Evolutionary conservation across 345 rosid species (phyloP), one percentile per base, ranked within the genome.

Genomic region (Lagerstroemia speciosa): DNA sequence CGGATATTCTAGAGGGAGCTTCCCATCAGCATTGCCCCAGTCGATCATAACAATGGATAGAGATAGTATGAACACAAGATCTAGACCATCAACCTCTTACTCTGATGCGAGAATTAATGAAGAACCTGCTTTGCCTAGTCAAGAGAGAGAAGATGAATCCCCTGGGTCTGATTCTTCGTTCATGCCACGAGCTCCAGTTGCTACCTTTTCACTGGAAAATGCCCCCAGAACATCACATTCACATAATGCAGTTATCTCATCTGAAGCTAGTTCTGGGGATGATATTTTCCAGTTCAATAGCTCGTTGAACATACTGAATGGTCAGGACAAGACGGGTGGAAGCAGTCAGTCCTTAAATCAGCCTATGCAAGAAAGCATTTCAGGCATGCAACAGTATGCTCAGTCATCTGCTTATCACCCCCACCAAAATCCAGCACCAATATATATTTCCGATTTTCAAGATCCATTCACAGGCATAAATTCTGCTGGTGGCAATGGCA

Each of bases 281-380:
- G 67, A 64, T 64, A 20, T 36, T 63, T 64, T 64, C 41, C 67
- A 64, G 26, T 64, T 64, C 41, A 36, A 19, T 64, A 34, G 34
- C 45, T 41, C 34, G 11, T 36, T 36, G 38, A 36, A 36, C 38
- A 5, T 36, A 9, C 8, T 36, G 38, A 36, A 5, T 36, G 38
- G 8, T 9, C 38, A 36, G 38, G 38, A 36, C 7, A 5, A 36
- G 38, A 36, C 38, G 38, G 8, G 38, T 36, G 38, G 38, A 36
- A 36, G 38, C 38, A 36, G 38, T 36, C 38, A 36, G 8, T 15
- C 46, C 46, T 10, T 41, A 5, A 50, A 19, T 19, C n/a, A 50
- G 55, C 55, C 24, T 50, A 19, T 50, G 16, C 55, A 41, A 41
- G 46, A 11, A 11, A 41, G 46, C 17, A 15, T 41, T 41, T 41